These are phyloP conservation scores for Vaccinium darrowii DNA, from an alignment of 148 eudicot genomes.

Conservation along the genomic window DNA sequence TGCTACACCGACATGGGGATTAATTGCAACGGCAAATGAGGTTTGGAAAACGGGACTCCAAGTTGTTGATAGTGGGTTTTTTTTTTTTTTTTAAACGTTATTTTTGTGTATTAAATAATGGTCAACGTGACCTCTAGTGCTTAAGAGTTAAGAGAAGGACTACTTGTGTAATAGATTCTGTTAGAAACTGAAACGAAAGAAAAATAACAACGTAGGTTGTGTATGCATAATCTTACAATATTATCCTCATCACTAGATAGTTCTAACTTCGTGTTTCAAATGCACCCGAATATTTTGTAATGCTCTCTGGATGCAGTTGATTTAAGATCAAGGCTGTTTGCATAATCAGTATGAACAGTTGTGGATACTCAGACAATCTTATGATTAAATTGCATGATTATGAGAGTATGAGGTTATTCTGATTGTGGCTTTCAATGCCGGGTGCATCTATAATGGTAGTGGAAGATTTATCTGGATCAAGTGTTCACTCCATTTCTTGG, in stretches of 20 bases:
- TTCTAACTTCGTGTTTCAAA: neutral
- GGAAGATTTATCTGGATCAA: neutral
- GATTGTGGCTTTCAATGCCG: neutral
- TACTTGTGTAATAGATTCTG: neutral
- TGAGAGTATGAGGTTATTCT: neutral
- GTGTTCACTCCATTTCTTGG: slow-evolving; percentile 6
- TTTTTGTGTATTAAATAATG: too few relatives aligned
- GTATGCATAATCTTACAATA: neutral
- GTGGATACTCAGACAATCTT: neutral
- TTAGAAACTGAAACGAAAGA: neutral
- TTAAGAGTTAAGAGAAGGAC: neutral
- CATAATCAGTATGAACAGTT: neutral
- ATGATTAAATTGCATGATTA: neutral
- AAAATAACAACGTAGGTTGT: neutral
- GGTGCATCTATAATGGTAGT: neutral
- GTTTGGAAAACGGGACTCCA: too few relatives aligned
- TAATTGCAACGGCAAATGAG: too few relatives aligned
- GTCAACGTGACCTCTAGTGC: neutral
- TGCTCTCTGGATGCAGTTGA: neutral
- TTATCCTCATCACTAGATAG: neutral
- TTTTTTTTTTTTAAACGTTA: too few relatives aligned
- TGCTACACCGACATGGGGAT: too few relatives aligned
- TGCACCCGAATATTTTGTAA: neutral
- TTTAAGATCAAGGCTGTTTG: neutral
- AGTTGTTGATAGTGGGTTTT: too few relatives aligned